phyloP scores from a whole-genome alignment of 208 protist genomes.

The Wallacemonas sp. region DNA sequence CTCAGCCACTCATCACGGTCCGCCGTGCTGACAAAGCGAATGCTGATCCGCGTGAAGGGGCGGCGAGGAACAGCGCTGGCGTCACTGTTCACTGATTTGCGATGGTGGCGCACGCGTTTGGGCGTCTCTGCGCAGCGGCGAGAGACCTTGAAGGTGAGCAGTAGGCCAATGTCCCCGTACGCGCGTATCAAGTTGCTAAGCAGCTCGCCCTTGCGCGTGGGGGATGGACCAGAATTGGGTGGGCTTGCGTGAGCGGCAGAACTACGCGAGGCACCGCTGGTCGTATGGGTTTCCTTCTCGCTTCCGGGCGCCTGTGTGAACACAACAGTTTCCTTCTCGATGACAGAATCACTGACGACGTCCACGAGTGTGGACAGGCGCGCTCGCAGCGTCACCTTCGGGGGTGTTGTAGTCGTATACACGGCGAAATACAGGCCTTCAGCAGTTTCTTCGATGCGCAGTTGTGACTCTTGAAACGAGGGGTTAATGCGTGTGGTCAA shows the following conservation, averaged over 20 bases:
- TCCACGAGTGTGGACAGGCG: slow-evolving; percentile 42
- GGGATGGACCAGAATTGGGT: neutral
- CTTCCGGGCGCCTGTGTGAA: slow-evolving; percentile 35
- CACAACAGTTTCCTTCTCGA: slow-evolving; percentile 39
- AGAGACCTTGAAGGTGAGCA: slow-evolving; percentile 39
- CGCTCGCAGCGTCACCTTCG: slow-evolving; percentile 13
- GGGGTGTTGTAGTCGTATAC: slow-evolving; percentile 10
- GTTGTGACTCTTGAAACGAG: slow-evolving; percentile 44
- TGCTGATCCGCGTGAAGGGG: slow-evolving; percentile 31
- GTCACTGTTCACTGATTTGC: neutral
- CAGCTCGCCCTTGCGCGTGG: slow-evolving; percentile 29
- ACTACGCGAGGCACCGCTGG: neutral
- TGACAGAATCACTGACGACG: slow-evolving; percentile 39
- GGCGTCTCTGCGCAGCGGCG: neutral
- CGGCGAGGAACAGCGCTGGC: slow-evolving; percentile 1
- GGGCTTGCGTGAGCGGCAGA: neutral
- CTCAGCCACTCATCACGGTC: slow-evolving; percentile 47
- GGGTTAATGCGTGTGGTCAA: slow-evolving; percentile 40
- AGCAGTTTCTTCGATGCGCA: slow-evolving; percentile 26
- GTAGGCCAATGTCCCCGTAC: slow-evolving; percentile 48
- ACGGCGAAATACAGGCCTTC: slow-evolving; percentile 45
- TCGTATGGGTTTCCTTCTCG: neutral
- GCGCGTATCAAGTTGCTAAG: slow-evolving; percentile 40
- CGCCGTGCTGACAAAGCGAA: slow-evolving; percentile 41
- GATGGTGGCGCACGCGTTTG: neutral